phyloP scores from a whole-genome alignment of 768 basidiomycete species.

The Leucogyrophana mollusca region DNA sequence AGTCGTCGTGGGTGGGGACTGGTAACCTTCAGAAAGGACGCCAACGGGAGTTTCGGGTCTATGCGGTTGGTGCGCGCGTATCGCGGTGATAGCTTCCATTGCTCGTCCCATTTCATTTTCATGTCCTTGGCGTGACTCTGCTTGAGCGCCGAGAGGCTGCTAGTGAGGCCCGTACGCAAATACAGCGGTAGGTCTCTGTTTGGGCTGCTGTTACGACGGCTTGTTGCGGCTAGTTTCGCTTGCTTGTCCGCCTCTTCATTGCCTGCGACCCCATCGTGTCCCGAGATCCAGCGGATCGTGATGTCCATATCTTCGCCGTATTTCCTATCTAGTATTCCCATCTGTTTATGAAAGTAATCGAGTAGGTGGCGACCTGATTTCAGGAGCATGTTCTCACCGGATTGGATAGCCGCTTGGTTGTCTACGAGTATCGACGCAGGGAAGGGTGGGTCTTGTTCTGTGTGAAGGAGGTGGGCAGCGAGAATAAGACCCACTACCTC shows the following conservation, averaged over 20 bases:
- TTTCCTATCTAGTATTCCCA: no score
- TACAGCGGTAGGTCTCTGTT: neutral
- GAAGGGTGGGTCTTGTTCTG: neutral
- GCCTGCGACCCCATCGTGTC: conserved; percentile 14
- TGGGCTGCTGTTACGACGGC: neutral
- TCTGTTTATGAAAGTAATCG: no score
- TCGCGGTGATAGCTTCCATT: conserved; percentile 5
- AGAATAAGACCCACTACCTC: conserved; percentile 12
- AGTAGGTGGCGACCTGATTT: neutral
- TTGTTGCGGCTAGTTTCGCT: conserved; percentile 17
- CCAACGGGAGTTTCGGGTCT: neutral
- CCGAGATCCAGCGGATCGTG: conserved; percentile 14
- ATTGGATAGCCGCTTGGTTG: neutral
- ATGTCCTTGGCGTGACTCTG: conserved; percentile 1
- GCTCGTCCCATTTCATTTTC: neutral
- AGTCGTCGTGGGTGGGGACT: conserved; percentile 9
- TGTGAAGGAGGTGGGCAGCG: conserved; percentile 6
- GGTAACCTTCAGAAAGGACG: neutral
- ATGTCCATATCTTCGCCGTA: neutral
- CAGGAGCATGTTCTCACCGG: neutral
- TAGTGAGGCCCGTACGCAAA: neutral
- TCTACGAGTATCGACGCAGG: conserved; percentile 4
- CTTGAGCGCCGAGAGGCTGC: conserved; percentile 1
- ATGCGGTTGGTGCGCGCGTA: neutral
- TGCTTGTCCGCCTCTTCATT: conserved; percentile 20